Evolutionary conservation across 2,329 filamentous ascomycete genomes (phyloP), one percentile per base, ranked within the genome.

Genomic region (Leptographium galeiforme): DNA sequence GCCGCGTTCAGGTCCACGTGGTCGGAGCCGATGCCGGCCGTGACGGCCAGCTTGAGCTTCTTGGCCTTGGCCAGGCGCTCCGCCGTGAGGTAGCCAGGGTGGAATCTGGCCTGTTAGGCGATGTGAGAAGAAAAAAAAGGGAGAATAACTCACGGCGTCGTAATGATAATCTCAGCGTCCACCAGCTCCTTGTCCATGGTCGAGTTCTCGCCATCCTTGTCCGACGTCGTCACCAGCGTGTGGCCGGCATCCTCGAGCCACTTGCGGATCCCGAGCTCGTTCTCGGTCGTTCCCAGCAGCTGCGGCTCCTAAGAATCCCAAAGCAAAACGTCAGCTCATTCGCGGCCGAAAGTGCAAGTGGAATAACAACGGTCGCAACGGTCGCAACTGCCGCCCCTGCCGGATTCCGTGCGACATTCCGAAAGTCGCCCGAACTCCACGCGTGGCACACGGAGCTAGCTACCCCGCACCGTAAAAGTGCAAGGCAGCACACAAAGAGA

Each of bases 181-280:
- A 93, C 89, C 53, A 98, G 81, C 75, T 98, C 89, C 76, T 90
- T 80, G 72, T 97, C 93, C 57, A 98, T 97, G 61, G 79, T 86
- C 57, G 91, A 97, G 78, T 85, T 80, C 74, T 89, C 86, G 61
- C 89, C 86, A 63, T 98, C 93, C 64, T 98, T 98, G 78, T 96
- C 89, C 47, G 90, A 95, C 60, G 93, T 98, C 64, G 93, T 98
- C 63, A 98, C 81, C 57, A 98, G 82, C 59, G 88, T 94, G 81
- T 98, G 93, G 64, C 93, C 93, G 70, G 94, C 85, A 58, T 91
- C 87, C 78, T 97, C 93, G 63, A 98, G 84, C 91, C 93, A 98
- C 74, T 94, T 90, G 67, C 93, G 83, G 68, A 98, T 77, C 63
- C 93, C 93, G 58, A 98, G 88, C 79, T 98, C 93, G 72, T 97